Percentiles rank a stretch among this genome's conserved stretches.
phyloP scores from a whole-genome alignment of 345 rosid genomes.

The Euphorbia lathyris region DNA sequence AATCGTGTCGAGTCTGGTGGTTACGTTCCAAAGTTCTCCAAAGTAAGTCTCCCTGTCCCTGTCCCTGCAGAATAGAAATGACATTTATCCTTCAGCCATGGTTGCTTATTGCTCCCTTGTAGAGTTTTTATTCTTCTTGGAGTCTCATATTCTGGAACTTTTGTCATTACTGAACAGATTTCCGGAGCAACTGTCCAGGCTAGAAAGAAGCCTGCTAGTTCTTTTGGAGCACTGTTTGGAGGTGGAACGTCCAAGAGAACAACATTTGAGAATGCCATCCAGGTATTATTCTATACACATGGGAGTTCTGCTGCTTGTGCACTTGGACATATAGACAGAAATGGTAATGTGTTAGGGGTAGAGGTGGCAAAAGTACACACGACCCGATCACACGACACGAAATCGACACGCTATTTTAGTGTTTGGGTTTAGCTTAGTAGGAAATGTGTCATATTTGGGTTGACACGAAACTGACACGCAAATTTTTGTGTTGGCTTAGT shows the following conservation, averaged over 20 bases:
- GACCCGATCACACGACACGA: too few relatives aligned
- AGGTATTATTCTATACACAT: constrained; percentile 26
- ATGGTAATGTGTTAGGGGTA: too few relatives aligned
- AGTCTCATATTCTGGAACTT: constrained; percentile 15
- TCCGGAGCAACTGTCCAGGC: constrained; percentile 49
- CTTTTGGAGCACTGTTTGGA: constrained; percentile 56
- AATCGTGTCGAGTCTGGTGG: constrained; percentile 23
- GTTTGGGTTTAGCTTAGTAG: too few relatives aligned
- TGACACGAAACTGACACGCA: too few relatives aligned
- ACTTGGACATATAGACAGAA: neutral
- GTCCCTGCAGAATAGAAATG: constrained; percentile 25
- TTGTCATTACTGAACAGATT: constrained; percentile 35
- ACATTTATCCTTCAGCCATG: constrained; percentile 33
- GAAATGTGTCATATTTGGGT: too few relatives aligned
- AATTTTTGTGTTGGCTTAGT: too few relatives aligned
- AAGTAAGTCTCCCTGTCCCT: constrained; percentile 12
- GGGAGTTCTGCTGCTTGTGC: neutral
- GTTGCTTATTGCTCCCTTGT: constrained; percentile 23
- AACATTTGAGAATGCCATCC: constrained; percentile 39
- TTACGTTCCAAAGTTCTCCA: constrained; percentile 7
- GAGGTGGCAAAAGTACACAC: too few relatives aligned
- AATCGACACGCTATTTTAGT: too few relatives aligned
- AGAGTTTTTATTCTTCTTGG: neutral
- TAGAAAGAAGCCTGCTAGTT: constrained; percentile 56
- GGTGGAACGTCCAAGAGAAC: constrained; percentile 41